A percentile compares a stretch with the other conserved stretches of the same genome.
Conservation (phyloP, 495 filamentous ascomycete genomes). For the Penicillium lagena region DNA sequence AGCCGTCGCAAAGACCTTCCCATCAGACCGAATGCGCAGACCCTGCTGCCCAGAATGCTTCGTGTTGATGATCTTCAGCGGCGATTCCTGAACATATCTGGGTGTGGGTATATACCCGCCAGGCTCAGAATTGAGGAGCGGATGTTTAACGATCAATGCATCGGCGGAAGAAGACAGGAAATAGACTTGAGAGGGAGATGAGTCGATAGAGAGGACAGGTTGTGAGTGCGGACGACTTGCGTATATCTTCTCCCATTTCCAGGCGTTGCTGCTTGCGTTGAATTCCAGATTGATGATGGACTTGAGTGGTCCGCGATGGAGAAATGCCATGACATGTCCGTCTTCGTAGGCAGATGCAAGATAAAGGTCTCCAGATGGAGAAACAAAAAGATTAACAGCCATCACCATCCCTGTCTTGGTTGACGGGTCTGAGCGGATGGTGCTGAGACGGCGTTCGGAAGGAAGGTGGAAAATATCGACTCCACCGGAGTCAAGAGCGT, state of each 20-base stretch:
- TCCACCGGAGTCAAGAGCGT: slow-evolving; percentile 67
- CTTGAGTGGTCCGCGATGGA: slow-evolving; percentile 20
- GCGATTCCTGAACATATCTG: slow-evolving; percentile 21
- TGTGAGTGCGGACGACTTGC: slow-evolving; percentile 65
- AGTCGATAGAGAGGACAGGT: slow-evolving; percentile 74
- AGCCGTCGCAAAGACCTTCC: slow-evolving; percentile 79
- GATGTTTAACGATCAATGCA: slow-evolving; percentile 56
- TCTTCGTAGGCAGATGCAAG: slow-evolving; percentile 82
- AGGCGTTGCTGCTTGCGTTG: slow-evolving; percentile 5
- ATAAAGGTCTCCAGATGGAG: slow-evolving; percentile 26
- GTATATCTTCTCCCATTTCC: slow-evolving; percentile 62
- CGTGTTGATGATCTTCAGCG: slow-evolving; percentile 61
- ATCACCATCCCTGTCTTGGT: slow-evolving; percentile 85
- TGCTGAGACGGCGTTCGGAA: slow-evolving; percentile 58
- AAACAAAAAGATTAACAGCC: slow-evolving; percentile 59
- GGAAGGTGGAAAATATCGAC: slow-evolving; percentile 87
- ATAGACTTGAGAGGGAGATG: slow-evolving; percentile 48
- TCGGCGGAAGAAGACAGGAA: slow-evolving; percentile 87
- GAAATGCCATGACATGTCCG: slow-evolving; percentile 61
- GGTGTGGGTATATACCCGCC: slow-evolving; percentile 5
- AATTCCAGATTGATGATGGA: slow-evolving; percentile 3
- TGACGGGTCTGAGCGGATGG: slow-evolving; percentile 49
- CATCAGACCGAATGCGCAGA: slow-evolving; percentile 71
- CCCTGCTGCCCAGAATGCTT: slow-evolving; percentile 88
- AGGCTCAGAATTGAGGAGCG: slow-evolving; percentile 32